Evolutionary conservation across 2,329 filamentous ascomycete genomes (phyloP).

Genomic region (Hypoxylon sp.): DNA sequence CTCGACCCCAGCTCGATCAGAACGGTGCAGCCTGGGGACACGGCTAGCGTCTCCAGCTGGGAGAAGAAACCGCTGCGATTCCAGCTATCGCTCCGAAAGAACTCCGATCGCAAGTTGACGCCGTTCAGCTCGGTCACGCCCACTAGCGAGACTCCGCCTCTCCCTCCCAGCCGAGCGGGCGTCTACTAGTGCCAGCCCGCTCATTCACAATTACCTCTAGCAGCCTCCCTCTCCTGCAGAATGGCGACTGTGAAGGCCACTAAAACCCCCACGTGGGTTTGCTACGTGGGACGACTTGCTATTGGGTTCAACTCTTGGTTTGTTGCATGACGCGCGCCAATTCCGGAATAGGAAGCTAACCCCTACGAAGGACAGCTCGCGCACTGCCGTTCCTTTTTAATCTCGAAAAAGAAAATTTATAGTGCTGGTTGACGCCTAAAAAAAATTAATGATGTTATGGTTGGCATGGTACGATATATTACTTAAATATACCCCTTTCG

Average conservation of each 20-base stretch:
- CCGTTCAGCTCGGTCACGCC: constrained; percentile 39
- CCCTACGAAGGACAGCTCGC: constrained; percentile 11
- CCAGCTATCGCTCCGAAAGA: constrained; percentile 50
- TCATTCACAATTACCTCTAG: background rate
- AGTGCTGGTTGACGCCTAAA: constrained; percentile 18
- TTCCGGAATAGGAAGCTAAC: constrained; percentile 22
- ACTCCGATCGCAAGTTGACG: constrained; percentile 45
- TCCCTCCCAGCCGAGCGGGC: constrained; percentile 42
- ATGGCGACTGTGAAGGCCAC: background rate
- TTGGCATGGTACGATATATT: constrained; percentile 38
- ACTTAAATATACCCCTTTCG: constrained; percentile 45
- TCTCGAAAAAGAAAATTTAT: constrained; percentile 3
- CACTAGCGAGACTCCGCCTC: constrained; percentile 36
- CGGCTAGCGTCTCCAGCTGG: constrained; percentile 50
- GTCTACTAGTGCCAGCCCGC: constrained; percentile 38
- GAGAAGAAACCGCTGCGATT: constrained; percentile 54
- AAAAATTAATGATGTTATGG: constrained; percentile 32
- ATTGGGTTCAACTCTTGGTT: constrained; percentile 6
- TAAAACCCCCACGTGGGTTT: constrained; percentile 15
- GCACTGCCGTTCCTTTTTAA: background rate
- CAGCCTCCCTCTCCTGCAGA: background rate
- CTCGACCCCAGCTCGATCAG: constrained; percentile 52
- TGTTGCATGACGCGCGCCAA: constrained; percentile 1
- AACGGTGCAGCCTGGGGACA: constrained; percentile 48
- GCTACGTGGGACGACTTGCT: background rate